Conservation (phyloP, 2,329 filamentous ascomycete species). For the Aureobasidium sp. region DNA sequence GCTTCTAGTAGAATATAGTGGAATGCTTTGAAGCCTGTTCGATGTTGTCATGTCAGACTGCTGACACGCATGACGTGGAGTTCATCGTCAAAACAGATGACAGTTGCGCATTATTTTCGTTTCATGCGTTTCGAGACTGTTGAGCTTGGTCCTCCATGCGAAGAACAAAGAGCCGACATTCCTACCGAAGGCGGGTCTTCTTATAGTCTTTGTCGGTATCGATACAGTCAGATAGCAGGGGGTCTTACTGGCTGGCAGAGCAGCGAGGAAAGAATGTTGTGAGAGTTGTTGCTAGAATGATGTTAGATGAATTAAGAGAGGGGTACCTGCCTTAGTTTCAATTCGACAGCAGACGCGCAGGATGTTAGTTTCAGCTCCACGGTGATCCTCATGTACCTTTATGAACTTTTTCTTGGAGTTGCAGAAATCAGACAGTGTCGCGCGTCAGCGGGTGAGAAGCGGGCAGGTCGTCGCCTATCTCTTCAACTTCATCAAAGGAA, state of each 20-base stretch:
- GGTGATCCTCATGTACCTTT: constrained; percentile 5
- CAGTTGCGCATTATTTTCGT: constrained; percentile 1
- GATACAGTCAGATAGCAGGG: neutral
- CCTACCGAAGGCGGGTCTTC: neutral
- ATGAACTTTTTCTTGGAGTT: neutral
- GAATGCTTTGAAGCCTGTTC: neutral
- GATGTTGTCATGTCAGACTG: neutral
- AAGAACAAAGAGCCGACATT: neutral
- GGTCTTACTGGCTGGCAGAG: too few species aligned
- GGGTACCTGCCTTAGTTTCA: constrained; percentile 11
- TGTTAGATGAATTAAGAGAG: neutral
- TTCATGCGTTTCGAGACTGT: neutral
- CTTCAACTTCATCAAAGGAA: neutral
- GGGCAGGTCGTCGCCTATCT: neutral
- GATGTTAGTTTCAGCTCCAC: neutral
- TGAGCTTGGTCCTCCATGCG: neutral
- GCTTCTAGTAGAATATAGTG: too few species aligned
- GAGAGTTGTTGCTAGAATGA: neutral
- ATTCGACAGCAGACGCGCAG: neutral
- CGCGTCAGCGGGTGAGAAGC: neutral
- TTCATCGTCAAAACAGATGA: neutral
- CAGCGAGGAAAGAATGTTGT: neutral
- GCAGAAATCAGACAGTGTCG: neutral
- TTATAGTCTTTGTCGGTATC: neutral
- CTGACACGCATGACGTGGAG: neutral